These are phyloP conservation scores for Penicillium waksmanii DNA, from an alignment of 495 filamentous ascomycete species.

Conservation along the genomic window DNA sequence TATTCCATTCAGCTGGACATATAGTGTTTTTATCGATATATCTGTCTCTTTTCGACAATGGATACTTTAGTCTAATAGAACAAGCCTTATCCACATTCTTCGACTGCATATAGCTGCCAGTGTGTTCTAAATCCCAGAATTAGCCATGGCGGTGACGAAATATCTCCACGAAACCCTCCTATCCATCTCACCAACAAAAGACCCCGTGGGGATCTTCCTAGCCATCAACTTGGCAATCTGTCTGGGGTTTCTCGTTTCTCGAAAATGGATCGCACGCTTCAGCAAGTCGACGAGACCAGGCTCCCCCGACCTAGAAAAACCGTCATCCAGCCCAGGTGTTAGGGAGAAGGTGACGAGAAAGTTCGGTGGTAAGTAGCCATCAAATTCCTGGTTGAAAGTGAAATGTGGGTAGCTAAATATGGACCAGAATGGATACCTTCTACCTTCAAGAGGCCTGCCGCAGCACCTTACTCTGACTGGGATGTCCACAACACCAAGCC, in stretches of 20 bases:
- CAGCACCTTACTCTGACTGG: slow-evolving; percentile 73
- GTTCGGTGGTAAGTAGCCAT: slow-evolving; percentile 37
- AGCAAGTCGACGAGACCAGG: slow-evolving; percentile 19
- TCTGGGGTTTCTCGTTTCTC: slow-evolving; percentile 22
- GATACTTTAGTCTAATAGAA: neutral
- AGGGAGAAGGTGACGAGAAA: slow-evolving; percentile 29
- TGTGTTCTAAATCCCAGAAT: neutral
- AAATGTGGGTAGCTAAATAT: neutral
- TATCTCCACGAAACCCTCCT: slow-evolving; percentile 8
- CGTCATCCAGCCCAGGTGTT: slow-evolving; percentile 10
- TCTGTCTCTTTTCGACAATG: neutral
- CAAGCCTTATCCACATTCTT: neutral
- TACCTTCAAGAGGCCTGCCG: slow-evolving; percentile 68
- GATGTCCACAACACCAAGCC: slow-evolving; percentile 72
- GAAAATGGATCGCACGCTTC: slow-evolving; percentile 28
- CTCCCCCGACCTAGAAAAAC: slow-evolving; percentile 35
- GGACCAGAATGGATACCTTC: slow-evolving; percentile 68
- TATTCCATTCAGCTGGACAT: neutral
- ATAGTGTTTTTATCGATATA: neutral
- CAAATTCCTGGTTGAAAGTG: neutral
- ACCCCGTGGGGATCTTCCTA: slow-evolving; percentile 27
- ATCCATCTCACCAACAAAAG: slow-evolving; percentile 18
- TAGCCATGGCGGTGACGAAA: slow-evolving; percentile 9
- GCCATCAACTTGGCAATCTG: slow-evolving; percentile 30
- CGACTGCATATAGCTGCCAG: slow-evolving; percentile 1